Evolutionary conservation across 352 stramenopile genomes (phyloP).

Genomic region (Globisporangium paddicum): DNA sequence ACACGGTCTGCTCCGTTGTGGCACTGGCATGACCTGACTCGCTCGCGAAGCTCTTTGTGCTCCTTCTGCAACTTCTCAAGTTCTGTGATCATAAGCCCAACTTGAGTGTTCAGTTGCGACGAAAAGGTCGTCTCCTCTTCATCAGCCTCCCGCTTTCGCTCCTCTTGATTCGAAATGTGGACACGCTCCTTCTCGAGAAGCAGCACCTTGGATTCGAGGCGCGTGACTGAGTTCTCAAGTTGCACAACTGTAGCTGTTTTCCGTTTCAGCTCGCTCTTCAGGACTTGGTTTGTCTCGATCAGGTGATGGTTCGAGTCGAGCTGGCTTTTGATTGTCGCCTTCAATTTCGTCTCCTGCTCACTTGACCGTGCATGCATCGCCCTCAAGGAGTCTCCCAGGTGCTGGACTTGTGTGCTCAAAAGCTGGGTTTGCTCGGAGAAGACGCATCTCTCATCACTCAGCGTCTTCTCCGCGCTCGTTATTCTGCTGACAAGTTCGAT

Average conservation of each 20-base stretch:
- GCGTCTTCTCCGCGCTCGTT: background rate
- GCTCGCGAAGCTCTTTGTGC: slow-evolving; percentile 29
- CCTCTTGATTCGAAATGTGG: slow-evolving; percentile 31
- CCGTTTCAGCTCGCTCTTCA: slow-evolving; percentile 33
- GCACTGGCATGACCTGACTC: slow-evolving; percentile 18
- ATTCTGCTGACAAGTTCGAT: slow-evolving; percentile 1
- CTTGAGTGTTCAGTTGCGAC: slow-evolving; percentile 35
- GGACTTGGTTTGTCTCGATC: slow-evolving; percentile 25
- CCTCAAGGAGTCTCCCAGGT: slow-evolving; percentile 14
- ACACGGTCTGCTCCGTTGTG: background rate
- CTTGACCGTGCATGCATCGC: slow-evolving; percentile 19
- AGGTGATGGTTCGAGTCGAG: slow-evolving; percentile 39
- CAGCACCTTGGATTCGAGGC: slow-evolving; percentile 40
- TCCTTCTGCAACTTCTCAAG: slow-evolving; percentile 41
- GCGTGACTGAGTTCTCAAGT: slow-evolving; percentile 28
- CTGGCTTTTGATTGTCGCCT: slow-evolving; percentile 30
- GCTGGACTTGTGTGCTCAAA: slow-evolving; percentile 1
- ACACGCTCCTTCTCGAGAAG: slow-evolving; percentile 46
- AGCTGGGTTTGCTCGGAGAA: slow-evolving; percentile 1
- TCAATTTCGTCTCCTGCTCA: slow-evolving; percentile 29
- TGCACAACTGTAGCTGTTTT: slow-evolving; percentile 15
- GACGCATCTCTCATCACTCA: background rate
- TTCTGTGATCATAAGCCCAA: slow-evolving; percentile 35
- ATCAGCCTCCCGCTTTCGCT: slow-evolving; percentile 27
- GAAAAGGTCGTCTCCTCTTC: slow-evolving; percentile 25